Evolutionary conservation across 2,329 filamentous ascomycete species (phyloP).

Genomic region (Microcyclosporella mali): DNA sequence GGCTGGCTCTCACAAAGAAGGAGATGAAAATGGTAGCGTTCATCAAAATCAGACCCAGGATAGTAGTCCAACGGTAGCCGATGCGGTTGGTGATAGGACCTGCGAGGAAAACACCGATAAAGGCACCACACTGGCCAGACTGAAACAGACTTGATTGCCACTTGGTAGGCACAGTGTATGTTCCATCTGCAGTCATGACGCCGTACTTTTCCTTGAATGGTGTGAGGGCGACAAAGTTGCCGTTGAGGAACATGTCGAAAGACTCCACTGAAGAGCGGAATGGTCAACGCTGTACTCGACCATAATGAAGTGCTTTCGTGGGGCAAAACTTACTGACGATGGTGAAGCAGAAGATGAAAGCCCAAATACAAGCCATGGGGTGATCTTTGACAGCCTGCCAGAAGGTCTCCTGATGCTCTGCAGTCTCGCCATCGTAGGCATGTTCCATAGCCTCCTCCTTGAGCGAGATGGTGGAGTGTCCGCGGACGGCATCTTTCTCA

Average conservation of each 20-base stretch:
- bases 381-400: conserved; percentile 43
- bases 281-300: too few species aligned
- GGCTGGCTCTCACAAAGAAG: conserved; percentile 39
- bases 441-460: conserved; percentile 38
- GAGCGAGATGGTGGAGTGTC: conserved; percentile 32
- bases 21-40: conserved; percentile 54
- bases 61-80: conserved; percentile 53
- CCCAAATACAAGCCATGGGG: conserved; percentile 47
- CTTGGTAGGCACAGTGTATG: conserved; percentile 41
- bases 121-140: conserved; percentile 50
- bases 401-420: conserved; percentile 43
- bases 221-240: conserved; percentile 48
- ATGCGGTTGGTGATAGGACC: conserved; percentile 52
- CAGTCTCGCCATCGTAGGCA: conserved; percentile 51
- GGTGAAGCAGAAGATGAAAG: conserved; percentile 42
- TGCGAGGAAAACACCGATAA: conserved; percentile 52
- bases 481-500: conserved; percentile 32
- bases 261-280: too few species aligned
- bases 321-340: conserved; percentile 49
- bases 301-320: too few species aligned
- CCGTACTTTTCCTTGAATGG: conserved; percentile 45
- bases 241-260: conserved; percentile 54
- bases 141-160: conserved; percentile 54
- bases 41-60: conserved; percentile 47
- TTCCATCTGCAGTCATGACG: conserved; percentile 23